Evolutionary conservation across 306 rosid genomes (phyloP).

Genomic region (Quercus alba): DNA sequence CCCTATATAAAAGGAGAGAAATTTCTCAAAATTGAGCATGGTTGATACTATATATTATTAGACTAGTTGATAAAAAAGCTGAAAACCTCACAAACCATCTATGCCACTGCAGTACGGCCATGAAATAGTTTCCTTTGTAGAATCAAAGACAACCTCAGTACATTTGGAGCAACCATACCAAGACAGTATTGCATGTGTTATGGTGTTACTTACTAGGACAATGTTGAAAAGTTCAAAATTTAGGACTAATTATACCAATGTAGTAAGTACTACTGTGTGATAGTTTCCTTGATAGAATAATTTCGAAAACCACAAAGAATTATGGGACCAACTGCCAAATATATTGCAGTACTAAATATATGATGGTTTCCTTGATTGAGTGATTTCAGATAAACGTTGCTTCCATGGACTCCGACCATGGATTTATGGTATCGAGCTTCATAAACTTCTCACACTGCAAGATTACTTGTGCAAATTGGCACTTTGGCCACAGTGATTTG

Average conservation of each 20-base stretch:
- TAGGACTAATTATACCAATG: background rate
- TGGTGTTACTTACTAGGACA: slow-evolving; percentile 8
- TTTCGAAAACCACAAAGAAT: slow-evolving; percentile 12
- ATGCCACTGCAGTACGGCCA: background rate
- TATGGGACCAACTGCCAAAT: slow-evolving; percentile 5
- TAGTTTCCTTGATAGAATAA: slow-evolving; percentile 25
- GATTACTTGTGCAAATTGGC: slow-evolving; percentile 23
- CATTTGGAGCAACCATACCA: background rate
- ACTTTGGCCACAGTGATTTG: slow-evolving; percentile 8
- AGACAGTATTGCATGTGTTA: background rate
- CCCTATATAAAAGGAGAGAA: background rate
- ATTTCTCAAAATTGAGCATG: background rate
- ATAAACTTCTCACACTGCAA: slow-evolving; percentile 21
- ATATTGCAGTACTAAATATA: background rate
- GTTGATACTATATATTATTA: background rate
- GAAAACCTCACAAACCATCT: slow-evolving; percentile 6
- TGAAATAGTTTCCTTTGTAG: slow-evolving; percentile 8
- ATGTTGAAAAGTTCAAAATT: slow-evolving; percentile 21
- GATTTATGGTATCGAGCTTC: slow-evolving; percentile 55
- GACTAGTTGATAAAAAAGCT: background rate
- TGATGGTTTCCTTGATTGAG: slow-evolving; percentile 10
- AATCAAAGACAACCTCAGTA: background rate
- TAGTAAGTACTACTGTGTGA: background rate
- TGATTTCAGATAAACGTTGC: slow-evolving; percentile 34
- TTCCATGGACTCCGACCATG: slow-evolving; percentile 46